Percentiles rank a stretch among this genome's conserved stretches.
Evolutionary conservation across 108 stramenopile genomes (phyloP).

Genomic region (Cyclotella kingstonii): DNA sequence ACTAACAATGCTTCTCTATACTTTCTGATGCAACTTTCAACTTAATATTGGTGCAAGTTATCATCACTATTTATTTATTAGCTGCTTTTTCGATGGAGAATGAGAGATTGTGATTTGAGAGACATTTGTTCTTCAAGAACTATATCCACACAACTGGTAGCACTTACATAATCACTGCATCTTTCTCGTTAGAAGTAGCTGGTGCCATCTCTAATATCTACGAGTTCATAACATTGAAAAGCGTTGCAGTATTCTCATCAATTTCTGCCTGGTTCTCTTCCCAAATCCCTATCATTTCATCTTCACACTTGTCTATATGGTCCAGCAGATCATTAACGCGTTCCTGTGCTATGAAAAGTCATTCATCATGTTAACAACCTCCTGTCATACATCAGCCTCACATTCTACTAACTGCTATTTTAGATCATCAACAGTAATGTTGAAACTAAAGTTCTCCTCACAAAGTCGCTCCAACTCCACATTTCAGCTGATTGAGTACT

Average conservation of each 20-base stretch:
- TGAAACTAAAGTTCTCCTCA: conserved; percentile 39
- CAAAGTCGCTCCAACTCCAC: conserved; percentile 39
- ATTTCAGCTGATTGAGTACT: conserved; percentile 7
- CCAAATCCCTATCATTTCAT: conserved; percentile 79
- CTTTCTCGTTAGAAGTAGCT: conserved; percentile 21
- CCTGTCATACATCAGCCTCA: conserved; percentile 68
- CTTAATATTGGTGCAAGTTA: too few relatives aligned
- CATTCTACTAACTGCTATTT: conserved; percentile 48
- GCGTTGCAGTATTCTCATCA: conserved; percentile 20
- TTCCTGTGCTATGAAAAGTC: conserved; percentile 51
- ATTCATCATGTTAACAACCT: conserved; percentile 78
- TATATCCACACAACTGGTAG: conserved; percentile 16
- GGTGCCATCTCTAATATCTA: conserved; percentile 17
- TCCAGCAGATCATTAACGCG: conserved; percentile 69
- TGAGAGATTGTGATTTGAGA: conserved; percentile 22
- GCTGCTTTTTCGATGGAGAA: conserved; percentile 36
- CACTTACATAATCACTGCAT: conserved; percentile 35
- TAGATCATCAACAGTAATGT: conserved; percentile 35
- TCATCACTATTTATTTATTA: too few relatives aligned
- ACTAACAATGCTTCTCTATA: too few relatives aligned
- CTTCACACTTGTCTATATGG: conserved; percentile 78
- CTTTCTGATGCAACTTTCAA: too few relatives aligned
- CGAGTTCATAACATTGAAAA: conserved; percentile 27
- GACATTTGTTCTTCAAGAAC: conserved; percentile 14
- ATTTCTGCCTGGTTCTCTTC: conserved; percentile 54